Percentiles rank a stretch among this genome's conserved stretches.
Conservation (phyloP, 2,329 filamentous ascomycete genomes). For the Colletotrichum coccodes region DNA sequence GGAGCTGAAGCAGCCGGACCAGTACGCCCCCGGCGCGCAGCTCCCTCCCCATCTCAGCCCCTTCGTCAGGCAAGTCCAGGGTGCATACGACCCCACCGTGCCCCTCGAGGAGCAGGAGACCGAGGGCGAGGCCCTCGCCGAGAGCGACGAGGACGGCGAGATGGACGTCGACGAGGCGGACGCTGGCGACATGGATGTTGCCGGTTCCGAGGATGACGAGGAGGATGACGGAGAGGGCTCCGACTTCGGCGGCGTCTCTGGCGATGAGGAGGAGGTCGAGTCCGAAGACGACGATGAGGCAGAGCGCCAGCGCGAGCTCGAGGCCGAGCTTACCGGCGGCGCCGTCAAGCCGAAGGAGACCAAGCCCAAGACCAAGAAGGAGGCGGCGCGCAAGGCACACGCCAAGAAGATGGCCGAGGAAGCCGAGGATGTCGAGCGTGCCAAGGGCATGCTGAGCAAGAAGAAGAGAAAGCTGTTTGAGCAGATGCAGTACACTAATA, state of each 20-base stretch:
- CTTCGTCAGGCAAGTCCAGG: slow-evolving; percentile 88
- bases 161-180: slow-evolving; percentile 56
- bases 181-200: slow-evolving; percentile 60
- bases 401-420: slow-evolving; percentile 79
- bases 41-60: slow-evolving; percentile 95
- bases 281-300: slow-evolving; percentile 70
- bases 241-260: slow-evolving; percentile 62
- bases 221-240: slow-evolving; percentile 55
- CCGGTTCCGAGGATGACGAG: slow-evolving; percentile 58
- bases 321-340: slow-evolving; percentile 87
- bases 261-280: slow-evolving; percentile 49
- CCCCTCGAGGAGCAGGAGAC: slow-evolving; percentile 88
- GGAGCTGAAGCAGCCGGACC: slow-evolving; percentile 84
- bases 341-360: slow-evolving; percentile 61
- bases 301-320: slow-evolving; percentile 88
- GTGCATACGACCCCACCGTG: slow-evolving; percentile 90
- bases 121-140: slow-evolving; percentile 83
- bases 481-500: slow-evolving; percentile 97
- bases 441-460: slow-evolving; percentile 98
- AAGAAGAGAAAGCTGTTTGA: slow-evolving; percentile 98
- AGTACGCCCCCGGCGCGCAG: slow-evolving; percentile 89
- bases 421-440: slow-evolving; percentile 88
- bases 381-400: slow-evolving; percentile 75
- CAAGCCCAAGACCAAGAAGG: slow-evolving; percentile 71
- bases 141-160: slow-evolving; percentile 63